Evolutionary conservation across 768 basidiomycete genomes (phyloP).

Genomic region (Mycena alexandri): DNA sequence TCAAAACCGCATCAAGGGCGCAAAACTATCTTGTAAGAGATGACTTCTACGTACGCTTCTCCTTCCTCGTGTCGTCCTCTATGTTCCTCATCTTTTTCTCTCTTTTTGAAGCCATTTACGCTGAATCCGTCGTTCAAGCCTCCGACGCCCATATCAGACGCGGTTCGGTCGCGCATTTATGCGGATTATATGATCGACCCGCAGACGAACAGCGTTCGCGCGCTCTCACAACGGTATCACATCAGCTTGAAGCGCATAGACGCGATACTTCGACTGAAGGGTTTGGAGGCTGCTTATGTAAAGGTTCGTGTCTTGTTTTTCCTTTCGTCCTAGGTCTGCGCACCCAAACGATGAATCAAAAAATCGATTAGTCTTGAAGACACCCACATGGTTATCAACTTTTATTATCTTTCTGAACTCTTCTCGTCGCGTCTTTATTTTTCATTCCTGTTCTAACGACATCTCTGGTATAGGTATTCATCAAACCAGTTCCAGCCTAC

Average conservation of each 20-base stretch:
- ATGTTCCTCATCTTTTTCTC: constrained; percentile 26
- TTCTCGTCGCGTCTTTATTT: constrained; percentile 37
- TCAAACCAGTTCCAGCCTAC: background rate
- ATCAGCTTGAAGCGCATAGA: constrained; percentile 84
- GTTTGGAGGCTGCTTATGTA: constrained; percentile 76
- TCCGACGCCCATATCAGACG: constrained; percentile 75
- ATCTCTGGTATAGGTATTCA: constrained; percentile 42
- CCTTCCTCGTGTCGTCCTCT: constrained; percentile 13
- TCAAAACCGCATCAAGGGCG: constrained; percentile 56
- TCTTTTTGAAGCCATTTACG: constrained; percentile 88
- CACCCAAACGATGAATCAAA: constrained; percentile 58
- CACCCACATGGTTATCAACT: constrained; percentile 75
- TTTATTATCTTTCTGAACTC: constrained; percentile 38
- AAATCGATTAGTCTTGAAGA: constrained; percentile 98
- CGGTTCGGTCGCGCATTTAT: constrained; percentile 65
- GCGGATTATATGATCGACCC: constrained; percentile 71
- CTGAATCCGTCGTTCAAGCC: constrained; percentile 88
- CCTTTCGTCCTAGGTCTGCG: constrained; percentile 41
- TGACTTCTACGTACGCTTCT: constrained; percentile 45
- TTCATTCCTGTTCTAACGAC: constrained; percentile 25
- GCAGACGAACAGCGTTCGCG: constrained; percentile 64
- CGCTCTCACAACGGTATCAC: constrained; percentile 71
- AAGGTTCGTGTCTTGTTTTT: constrained; percentile 65
- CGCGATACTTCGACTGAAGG: constrained; percentile 86
- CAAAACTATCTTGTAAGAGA: constrained; percentile 73